Conservation (phyloP, 805 yeast genomes). For the Yarrowia sp. region DNA sequence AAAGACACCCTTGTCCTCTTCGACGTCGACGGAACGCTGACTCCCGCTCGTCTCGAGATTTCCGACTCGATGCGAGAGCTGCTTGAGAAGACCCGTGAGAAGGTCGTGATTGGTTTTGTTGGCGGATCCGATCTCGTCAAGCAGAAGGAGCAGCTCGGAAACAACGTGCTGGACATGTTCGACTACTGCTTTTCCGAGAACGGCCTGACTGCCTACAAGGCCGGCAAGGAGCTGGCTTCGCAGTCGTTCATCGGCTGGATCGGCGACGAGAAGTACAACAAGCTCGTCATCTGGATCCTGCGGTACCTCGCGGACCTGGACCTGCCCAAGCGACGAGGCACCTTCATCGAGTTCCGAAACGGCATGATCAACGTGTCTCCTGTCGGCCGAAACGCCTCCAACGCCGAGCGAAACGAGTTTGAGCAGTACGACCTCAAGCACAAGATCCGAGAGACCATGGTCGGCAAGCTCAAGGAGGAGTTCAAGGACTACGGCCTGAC, state of each 20-base stretch:
- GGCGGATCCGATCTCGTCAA: constrained; percentile 95
- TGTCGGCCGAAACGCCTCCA: constrained; percentile 96
- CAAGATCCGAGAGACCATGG: constrained; percentile 81
- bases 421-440: constrained; percentile 79
- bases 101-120: constrained; percentile 93
- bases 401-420: constrained; percentile 87
- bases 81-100: constrained; percentile 75
- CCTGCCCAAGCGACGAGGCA: constrained; percentile 96
- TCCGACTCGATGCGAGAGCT: constrained; percentile 67
- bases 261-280: constrained; percentile 92
- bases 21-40: constrained; percentile 97
- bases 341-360: constrained; percentile 97
- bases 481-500: constrained; percentile 85
- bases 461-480: constrained; percentile 74
- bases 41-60: constrained; percentile 84
- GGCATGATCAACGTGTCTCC: constrained; percentile 99
- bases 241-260: constrained; percentile 94
- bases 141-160: constrained; percentile 95
- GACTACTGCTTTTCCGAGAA: constrained; percentile 97
- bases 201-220: constrained; percentile 95
- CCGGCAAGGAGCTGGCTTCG: constrained; percentile 82
- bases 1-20: constrained; percentile 80
- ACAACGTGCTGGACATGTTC: constrained; percentile 68
- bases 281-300: constrained; percentile 79
- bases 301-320: constrained; percentile 82